Base-by-base conservation (phyloP, 352 stramenopile genomes). In the Pythium monospermum region DNA sequence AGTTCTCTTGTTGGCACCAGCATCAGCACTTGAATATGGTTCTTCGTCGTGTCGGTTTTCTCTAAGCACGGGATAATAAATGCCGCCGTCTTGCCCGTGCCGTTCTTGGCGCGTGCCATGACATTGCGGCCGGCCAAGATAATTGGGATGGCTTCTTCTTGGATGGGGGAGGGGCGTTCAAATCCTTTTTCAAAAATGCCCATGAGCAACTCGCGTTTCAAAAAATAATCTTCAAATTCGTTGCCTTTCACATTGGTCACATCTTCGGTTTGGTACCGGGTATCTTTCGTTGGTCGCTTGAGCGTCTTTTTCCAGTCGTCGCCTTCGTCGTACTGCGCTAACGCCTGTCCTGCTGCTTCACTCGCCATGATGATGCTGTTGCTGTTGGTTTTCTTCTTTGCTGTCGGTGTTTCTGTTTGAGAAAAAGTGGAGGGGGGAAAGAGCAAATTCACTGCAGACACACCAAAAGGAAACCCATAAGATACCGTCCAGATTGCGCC, bases 181-280 rank as follows among this genome's bases (percentile, higher is more conserved):
- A 99, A 99, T 21, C 97, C 97, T 66, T 99, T 99, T 64, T 99
- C 96, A 58, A 99, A 99, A 69, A 99, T 99, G 47, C 96, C 97
- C 95, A 99, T 99, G 22, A 99, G 73, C 45, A 99, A 79, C 59
- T 99, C 96, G 45, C 95, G 83, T 76, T 99, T 99, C 49, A 99
- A 82, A 62, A 98, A 99, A 69, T 99, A 99, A 69, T 99, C 96
- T 84, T 99, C 96, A 76, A 99, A 99, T 43, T 99, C 96, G 63
- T 99, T 97, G 64, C 97, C 96, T 66, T 99, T 99, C 42, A 98
- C 98, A 66, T 98, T 96, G 42, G 96, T 99, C 58, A 99, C 96
- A 76, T 99, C 96, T 72, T 95, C 87, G 28, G 87, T 96, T 61
- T 95, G 84, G 64, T 95, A 72, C 58, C 87, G 85, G 59, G 80